Evolutionary conservation across 2,329 filamentous ascomycete genomes (phyloP).

Genomic region (Plenodomus lindquistii): DNA sequence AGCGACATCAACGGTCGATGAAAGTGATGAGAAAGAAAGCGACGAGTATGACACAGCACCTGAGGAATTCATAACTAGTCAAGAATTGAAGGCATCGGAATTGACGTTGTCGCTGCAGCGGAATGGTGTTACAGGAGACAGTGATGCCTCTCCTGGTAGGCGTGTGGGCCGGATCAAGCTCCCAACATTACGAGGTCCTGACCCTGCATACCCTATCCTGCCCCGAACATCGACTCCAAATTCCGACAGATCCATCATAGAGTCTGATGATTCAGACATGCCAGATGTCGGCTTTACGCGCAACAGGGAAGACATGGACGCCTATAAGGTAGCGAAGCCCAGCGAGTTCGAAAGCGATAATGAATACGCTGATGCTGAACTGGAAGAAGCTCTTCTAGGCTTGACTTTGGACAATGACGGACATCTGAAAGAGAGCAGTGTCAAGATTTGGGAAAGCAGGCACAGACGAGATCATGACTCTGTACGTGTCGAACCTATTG

Average conservation of each 20-base stretch:
- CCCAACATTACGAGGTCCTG: conserved; percentile 10
- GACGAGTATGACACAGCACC: conserved; percentile 42
- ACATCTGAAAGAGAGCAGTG: not conserved
- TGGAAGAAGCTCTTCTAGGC: conserved; percentile 24
- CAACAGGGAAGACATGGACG: not conserved
- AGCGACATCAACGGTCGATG: conserved; percentile 15
- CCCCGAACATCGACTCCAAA: not conserved
- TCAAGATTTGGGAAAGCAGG: not conserved
- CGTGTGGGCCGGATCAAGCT: conserved; percentile 29
- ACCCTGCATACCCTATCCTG: conserved; percentile 21
- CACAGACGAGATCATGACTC: not conserved
- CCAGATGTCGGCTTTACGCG: not conserved
- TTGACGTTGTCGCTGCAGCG: conserved; percentile 6
- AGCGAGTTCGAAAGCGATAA: conserved; percentile 4
- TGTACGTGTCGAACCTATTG: not conserved
- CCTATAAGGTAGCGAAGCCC: not conserved
- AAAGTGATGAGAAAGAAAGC: conserved; percentile 22
- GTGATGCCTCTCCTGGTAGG: not conserved
- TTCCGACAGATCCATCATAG: not conserved
- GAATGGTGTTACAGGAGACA: conserved; percentile 4
- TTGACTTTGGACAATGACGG: conserved; percentile 18
- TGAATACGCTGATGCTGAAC: conserved; percentile 32
- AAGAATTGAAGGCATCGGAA: conserved; percentile 22
- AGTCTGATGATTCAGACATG: not conserved
- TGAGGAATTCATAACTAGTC: conserved; percentile 31